Percentiles rank a stretch among this genome's conserved stretches.
phyloP scores from a whole-genome alignment of 257 asterid genomes.

The Prunella vulgaris region DNA sequence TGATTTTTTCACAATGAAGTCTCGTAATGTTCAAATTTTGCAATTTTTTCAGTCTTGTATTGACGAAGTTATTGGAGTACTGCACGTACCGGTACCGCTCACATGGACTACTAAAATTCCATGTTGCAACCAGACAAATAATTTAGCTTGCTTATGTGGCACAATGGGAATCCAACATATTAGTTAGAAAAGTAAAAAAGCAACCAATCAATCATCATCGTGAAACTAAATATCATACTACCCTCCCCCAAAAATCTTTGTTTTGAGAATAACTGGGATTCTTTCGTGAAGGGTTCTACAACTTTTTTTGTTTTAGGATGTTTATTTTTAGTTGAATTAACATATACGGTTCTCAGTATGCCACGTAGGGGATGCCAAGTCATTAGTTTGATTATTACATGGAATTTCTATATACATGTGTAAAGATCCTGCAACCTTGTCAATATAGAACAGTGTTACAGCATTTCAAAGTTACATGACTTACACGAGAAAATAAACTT shows the following conservation, averaged over 20 bases:
- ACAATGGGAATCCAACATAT: neutral
- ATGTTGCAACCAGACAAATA: neutral
- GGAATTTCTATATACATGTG: no score
- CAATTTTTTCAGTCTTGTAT: neutral
- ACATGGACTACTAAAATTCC: neutral
- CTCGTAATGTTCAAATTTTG: neutral
- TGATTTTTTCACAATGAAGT: neutral
- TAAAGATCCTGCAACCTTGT: no score
- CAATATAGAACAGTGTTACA: no score
- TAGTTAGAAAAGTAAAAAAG: no score
- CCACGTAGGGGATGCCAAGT: neutral
- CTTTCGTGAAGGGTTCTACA: neutral
- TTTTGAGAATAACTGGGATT: neutral
- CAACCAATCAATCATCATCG: neutral
- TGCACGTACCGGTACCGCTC: neutral
- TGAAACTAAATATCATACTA: neutral
- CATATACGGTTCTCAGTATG: neutral
- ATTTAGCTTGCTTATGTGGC: neutral
- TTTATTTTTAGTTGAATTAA: neutral
- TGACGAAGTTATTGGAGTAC: neutral
- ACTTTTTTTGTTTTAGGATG: neutral
- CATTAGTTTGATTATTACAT: neutral
- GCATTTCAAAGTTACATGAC: neutral
- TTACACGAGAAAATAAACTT: neutral
- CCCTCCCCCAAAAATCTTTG: neutral